Base-by-base conservation (phyloP, 179 eudicot species). In the Carnegiea gigantea region DNA sequence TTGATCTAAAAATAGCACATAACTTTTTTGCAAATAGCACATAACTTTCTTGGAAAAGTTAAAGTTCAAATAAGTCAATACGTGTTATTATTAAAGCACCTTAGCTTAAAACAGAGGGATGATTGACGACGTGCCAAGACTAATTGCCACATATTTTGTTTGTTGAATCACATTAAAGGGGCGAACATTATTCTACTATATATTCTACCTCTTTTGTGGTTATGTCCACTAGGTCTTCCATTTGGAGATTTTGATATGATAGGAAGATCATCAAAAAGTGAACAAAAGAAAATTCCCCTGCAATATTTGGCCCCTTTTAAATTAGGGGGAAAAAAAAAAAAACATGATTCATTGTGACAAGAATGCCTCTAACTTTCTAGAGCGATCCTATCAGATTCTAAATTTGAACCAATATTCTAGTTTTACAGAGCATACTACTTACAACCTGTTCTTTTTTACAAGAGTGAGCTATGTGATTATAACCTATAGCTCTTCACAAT, bases 121-220 rank as follows among this genome's bases (percentile, higher is more conserved):
- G 65, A 75, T 59, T 75, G 77, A 76, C 67, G 51, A 76, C 67
- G 51, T 60, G 70, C 51, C 24, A 76, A 76, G 13, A 30, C 26
- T 57, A 53, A 53, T 33, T 54, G 48, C 68, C 78, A 57, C 79
- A 60, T 77, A 36, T 20, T 77, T 54, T 57, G 33, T 30, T 54
- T 57, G 68, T 57, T 59, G 79, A 77, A 77, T 77, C 79, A 21
- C 65, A 77, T 18, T 77, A 1, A 54, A 51, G 79, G 78, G 79
- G 30, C 70, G 18, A 77, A 30, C 24, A 51, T 51, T 51, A 1
- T 18, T 11, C 4, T 26, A 4, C 43, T 40, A 33, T 54, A 30
- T 73, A 75, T 49, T 75, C 7, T 46, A 48, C 17, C 30, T 57
- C 33, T n/a, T 77, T 77, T 60, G 70, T 77, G 70, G 20, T 11